phyloP scores from a whole-genome alignment of 2,329 filamentous ascomycete species.

The Penicillium nordicum region DNA sequence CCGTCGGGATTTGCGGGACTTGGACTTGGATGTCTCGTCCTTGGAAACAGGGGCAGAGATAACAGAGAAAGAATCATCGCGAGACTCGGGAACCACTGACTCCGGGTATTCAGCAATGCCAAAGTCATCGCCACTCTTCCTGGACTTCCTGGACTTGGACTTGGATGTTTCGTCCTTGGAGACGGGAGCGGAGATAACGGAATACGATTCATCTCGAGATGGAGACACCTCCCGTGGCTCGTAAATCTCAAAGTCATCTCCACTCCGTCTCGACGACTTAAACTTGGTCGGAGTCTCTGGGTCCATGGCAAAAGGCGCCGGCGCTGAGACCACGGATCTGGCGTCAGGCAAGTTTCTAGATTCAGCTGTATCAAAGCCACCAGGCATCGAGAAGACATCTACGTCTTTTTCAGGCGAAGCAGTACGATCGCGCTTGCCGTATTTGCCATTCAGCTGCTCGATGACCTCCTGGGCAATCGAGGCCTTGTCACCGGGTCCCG shows the following conservation, averaged over 20 bases:
- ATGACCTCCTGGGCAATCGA: conserved; percentile 26
- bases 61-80: conserved; percentile 1
- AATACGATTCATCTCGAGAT: neutral
- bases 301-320: neutral
- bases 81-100: neutral
- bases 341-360: conserved; percentile 8
- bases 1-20: conserved; percentile 1
- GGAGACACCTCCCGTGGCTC: neutral
- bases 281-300: neutral
- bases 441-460: conserved; percentile 23
- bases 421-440: conserved; percentile 11
- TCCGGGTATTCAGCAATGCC: neutral
- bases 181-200: neutral
- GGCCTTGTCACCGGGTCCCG: conserved; percentile 6
- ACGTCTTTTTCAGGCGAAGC: conserved; percentile 16
- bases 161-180: conserved; percentile 1
- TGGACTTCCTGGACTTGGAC: neutral
- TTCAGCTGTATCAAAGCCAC: conserved; percentile 28
- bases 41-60: conserved; percentile 1
- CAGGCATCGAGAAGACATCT: conserved; percentile 32
- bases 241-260: conserved; percentile 1
- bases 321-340: conserved; percentile 11
- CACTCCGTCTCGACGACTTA: neutral
- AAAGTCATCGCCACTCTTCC: neutral
- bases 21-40: conserved; percentile 4